Conservation (phyloP, 2,329 filamentous ascomycete species). For the Knufia fluminis region DNA sequence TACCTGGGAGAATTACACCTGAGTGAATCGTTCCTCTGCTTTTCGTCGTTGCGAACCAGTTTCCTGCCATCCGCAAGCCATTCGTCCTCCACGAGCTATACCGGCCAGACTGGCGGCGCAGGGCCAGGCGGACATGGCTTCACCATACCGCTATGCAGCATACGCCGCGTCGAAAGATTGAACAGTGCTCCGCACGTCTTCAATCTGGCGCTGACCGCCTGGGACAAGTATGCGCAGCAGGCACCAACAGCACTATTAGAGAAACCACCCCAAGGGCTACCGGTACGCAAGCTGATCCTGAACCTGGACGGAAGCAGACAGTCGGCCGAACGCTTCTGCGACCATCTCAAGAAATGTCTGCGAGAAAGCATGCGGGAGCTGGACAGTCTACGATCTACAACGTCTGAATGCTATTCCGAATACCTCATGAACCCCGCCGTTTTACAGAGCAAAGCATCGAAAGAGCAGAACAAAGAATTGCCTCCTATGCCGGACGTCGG, state of each 20-base stretch:
- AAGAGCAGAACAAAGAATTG: constrained; percentile 31
- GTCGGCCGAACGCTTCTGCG: constrained; percentile 90
- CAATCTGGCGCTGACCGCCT: constrained; percentile 86
- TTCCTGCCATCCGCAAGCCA: constrained; percentile 73
- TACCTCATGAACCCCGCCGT: constrained; percentile 51
- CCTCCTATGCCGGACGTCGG: constrained; percentile 76
- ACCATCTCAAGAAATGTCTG: constrained; percentile 83
- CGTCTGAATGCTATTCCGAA: constrained; percentile 83
- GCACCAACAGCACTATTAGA: constrained; percentile 25
- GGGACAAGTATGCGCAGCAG: constrained; percentile 62
- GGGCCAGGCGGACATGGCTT: constrained; percentile 94
- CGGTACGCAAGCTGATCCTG: constrained; percentile 81
- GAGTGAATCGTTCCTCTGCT: constrained; percentile 91
- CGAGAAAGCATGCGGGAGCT: constrained; percentile 81
- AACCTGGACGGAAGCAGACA: constrained; percentile 82
- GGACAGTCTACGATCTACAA: constrained; percentile 69
- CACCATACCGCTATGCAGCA: constrained; percentile 82
- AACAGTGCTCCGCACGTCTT: constrained; percentile 91
- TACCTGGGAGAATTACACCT: constrained; percentile 90
- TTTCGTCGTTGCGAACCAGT: constrained; percentile 85
- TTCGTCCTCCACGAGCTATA: constrained; percentile 72
- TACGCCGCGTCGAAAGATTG: constrained; percentile 81
- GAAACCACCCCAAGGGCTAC: constrained; percentile 31
- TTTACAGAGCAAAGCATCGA: constrained; percentile 45
- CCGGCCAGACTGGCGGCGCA: constrained; percentile 83